Percentiles rank a stretch among this genome's conserved stretches.
Conservation (phyloP, 1,284 basidiomycete genomes). For the Sanguinoderma infundibulare region DNA sequence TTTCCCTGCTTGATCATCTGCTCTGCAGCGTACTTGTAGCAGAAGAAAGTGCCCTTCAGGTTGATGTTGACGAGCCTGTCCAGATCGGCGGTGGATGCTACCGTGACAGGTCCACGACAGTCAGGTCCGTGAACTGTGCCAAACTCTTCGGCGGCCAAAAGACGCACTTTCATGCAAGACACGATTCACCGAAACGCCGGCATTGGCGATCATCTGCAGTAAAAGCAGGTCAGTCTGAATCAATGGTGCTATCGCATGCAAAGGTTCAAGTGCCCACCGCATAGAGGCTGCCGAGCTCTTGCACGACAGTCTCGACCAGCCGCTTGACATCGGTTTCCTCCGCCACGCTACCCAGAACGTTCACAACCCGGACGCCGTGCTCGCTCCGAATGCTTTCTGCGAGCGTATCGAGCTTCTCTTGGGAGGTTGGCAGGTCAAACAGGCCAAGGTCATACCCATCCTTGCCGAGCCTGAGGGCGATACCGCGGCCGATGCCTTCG, state of each 20-base stretch:
- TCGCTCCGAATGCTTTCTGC: slow-evolving; percentile 26
- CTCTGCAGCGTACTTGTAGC: slow-evolving; percentile 40
- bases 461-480: slow-evolving; percentile 32
- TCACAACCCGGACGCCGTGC: slow-evolving; percentile 23
- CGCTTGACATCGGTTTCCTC: slow-evolving; percentile 35
- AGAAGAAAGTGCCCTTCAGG: slow-evolving; percentile 37
- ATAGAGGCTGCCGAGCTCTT: slow-evolving; percentile 33
- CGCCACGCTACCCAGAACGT: slow-evolving; percentile 34
- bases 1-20: slow-evolving; percentile 41
- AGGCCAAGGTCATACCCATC: slow-evolving; percentile 35
- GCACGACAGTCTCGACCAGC: slow-evolving; percentile 33
- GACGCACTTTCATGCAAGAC: slow-evolving; percentile 23
- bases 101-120: neutral
- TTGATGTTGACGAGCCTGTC: slow-evolving; percentile 37
- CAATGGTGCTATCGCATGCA: too few species aligned
- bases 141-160: neutral
- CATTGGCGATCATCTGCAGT: slow-evolving; percentile 27
- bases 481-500: slow-evolving; percentile 31
- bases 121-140: neutral
- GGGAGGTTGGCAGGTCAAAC: slow-evolving; percentile 32
- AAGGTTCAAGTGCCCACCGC: slow-evolving; percentile 5
- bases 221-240: neutral
- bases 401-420: slow-evolving; percentile 23
- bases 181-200: slow-evolving; percentile 13
- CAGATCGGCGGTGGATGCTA: slow-evolving; percentile 28